These are phyloP conservation scores for Rheum nobile DNA, from an alignment of 148 eudicot genomes.

Conservation along the genomic window DNA sequence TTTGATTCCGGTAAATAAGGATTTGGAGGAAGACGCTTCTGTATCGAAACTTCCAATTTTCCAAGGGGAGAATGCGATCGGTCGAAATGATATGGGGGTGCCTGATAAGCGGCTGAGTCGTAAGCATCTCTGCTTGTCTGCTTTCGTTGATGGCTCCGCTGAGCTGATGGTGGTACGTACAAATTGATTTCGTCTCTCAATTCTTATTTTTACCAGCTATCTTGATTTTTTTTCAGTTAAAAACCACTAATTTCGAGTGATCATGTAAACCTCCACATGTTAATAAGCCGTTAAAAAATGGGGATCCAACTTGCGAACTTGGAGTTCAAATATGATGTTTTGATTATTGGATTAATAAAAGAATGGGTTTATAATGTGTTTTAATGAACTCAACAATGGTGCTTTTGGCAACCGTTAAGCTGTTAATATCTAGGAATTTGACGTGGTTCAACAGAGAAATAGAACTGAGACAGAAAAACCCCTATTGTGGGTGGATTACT, in stretches of 20 bases:
- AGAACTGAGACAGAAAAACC: too few relatives aligned
- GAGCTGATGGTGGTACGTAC: constrained; percentile 42
- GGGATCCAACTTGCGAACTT: too few relatives aligned
- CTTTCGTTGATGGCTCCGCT: constrained; percentile 33
- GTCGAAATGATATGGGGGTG: constrained; percentile 46
- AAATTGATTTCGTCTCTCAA: neutral
- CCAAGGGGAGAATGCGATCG: constrained; percentile 46
- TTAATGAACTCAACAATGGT: too few relatives aligned
- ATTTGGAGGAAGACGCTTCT: constrained; percentile 39
- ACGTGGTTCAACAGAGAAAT: too few relatives aligned
- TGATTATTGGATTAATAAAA: too few relatives aligned
- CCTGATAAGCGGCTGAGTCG: constrained; percentile 86
- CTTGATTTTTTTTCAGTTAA: neutral
- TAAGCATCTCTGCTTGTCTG: constrained; percentile 45
- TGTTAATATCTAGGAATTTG: too few relatives aligned
- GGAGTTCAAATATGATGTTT: too few relatives aligned
- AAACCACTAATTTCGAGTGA: neutral
- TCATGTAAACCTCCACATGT: neutral
- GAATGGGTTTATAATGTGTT: too few relatives aligned
- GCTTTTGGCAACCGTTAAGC: too few relatives aligned
- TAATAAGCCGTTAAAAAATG: too few relatives aligned
- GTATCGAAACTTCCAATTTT: constrained; percentile 37
- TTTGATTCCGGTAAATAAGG: constrained; percentile 44
- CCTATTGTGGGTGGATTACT: too few relatives aligned
- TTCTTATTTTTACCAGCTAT: neutral